Evolutionary conservation across 179 eudicot species (phyloP).

Genomic region (Spergularia azorica): DNA sequence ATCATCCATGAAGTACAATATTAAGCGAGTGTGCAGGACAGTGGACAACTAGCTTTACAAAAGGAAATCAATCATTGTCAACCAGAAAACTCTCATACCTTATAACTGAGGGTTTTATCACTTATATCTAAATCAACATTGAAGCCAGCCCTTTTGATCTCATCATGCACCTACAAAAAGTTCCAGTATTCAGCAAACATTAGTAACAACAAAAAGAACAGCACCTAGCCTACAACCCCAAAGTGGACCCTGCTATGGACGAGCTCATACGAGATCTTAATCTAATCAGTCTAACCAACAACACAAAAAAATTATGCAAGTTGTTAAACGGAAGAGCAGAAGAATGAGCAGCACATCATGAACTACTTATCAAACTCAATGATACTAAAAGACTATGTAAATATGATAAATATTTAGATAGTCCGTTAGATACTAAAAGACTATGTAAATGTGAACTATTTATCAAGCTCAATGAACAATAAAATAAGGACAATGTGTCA

Average conservation of each 20-base stretch:
- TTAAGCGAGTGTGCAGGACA: not conserved
- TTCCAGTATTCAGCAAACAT: not conserved
- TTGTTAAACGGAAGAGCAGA: not conserved
- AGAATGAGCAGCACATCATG: not conserved
- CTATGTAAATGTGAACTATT: no score
- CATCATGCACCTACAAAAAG: conserved; percentile 55
- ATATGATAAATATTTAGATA: no score
- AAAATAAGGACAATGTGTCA: not conserved
- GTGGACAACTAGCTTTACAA: no score
- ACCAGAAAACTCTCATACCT: conserved; percentile 40
- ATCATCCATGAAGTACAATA: no score
- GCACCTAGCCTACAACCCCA: not conserved
- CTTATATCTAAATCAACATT: conserved; percentile 75
- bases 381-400: no score
- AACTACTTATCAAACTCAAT: no score
- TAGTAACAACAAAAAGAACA: not conserved
- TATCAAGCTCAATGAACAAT: no score
- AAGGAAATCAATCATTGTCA: not conserved
- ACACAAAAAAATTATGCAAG: not conserved
- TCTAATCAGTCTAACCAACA: not conserved
- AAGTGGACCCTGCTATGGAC: not conserved
- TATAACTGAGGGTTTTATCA: conserved; percentile 83
- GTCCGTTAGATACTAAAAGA: no score
- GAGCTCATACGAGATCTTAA: not conserved
- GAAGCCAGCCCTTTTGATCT: conserved; percentile 76